Conservation (phyloP, 345 rosid species). For the Erodium maritimum region DNA sequence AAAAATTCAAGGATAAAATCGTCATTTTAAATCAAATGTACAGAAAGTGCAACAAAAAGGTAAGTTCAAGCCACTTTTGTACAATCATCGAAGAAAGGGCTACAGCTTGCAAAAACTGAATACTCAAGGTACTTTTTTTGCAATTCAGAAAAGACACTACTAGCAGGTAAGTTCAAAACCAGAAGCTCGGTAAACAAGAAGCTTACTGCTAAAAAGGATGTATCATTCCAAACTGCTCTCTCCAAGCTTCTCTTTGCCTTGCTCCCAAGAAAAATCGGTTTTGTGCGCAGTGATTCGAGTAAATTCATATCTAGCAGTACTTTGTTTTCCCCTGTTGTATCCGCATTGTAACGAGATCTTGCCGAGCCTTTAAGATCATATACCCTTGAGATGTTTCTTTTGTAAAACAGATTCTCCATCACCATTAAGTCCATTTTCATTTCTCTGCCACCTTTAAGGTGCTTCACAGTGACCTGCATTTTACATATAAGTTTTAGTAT, state of each 20-base stretch:
- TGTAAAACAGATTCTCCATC: conserved; percentile 94
- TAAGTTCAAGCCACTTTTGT: no score
- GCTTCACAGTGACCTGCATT: conserved; percentile 62
- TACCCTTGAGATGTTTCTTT: conserved; percentile 56
- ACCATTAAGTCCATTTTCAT: conserved; percentile 89
- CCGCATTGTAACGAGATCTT: conserved; percentile 73
- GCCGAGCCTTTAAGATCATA: conserved; percentile 92
- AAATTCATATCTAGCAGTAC: conserved; percentile 85
- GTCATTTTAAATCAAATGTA: no score
- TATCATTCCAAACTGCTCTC: conserved; percentile 98
- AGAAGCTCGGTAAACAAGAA: not conserved
- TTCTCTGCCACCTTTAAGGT: conserved; percentile 78
- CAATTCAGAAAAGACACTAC: no score
- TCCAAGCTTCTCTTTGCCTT: conserved; percentile 85
- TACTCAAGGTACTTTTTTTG: no score
- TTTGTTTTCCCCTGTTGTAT: conserved; percentile 61
- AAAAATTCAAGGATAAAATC: no score
- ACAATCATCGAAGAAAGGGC: no score
- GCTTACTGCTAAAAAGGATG: conserved; percentile 83
- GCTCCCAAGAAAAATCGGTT: conserved; percentile 94
- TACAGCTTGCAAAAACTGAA: no score
- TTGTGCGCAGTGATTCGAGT: conserved; percentile 61
- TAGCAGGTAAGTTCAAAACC: no score
- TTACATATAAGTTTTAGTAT: not conserved
- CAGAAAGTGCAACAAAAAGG: no score